phyloP scores from a whole-genome alignment of 441 rosid genomes.

The Gossypium gossypioides region DNA sequence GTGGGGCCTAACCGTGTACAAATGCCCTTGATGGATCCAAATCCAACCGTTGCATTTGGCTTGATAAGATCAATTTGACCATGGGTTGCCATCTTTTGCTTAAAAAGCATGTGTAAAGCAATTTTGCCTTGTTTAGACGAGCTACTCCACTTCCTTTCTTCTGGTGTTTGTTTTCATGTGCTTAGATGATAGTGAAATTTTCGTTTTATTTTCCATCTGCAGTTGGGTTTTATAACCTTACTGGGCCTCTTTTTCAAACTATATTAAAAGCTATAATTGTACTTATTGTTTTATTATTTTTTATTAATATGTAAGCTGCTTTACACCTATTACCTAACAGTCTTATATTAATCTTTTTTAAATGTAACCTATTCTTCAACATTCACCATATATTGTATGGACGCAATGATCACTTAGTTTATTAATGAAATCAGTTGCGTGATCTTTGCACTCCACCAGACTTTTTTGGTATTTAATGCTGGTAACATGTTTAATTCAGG shows the following conservation, averaged over 20 bases:
- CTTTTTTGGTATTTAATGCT: background rate
- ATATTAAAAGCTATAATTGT: background rate
- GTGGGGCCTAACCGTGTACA: background rate
- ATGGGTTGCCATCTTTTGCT: background rate
- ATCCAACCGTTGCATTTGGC: background rate
- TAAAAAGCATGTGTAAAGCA: background rate
- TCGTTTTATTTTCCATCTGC: background rate
- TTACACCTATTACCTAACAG: background rate
- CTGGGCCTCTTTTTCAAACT: background rate
- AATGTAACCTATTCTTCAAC: background rate
- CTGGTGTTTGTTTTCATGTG: background rate
- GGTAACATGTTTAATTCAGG: slow-evolving; percentile 37
- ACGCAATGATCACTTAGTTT: slow-evolving; percentile 8
- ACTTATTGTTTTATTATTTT: background rate
- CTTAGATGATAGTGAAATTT: background rate
- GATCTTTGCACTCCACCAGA: background rate
- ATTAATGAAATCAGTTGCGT: background rate
- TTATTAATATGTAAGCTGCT: background rate
- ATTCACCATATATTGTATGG: background rate
- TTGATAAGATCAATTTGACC: background rate
- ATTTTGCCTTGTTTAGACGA: slow-evolving; percentile 7
- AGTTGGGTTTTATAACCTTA: slow-evolving; percentile 1
- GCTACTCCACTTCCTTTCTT: background rate
- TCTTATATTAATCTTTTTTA: background rate
- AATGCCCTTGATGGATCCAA: background rate